These are phyloP conservation scores for Apiospora hydei DNA, from an alignment of 2,329 filamentous ascomycete species.

Conservation along the genomic window DNA sequence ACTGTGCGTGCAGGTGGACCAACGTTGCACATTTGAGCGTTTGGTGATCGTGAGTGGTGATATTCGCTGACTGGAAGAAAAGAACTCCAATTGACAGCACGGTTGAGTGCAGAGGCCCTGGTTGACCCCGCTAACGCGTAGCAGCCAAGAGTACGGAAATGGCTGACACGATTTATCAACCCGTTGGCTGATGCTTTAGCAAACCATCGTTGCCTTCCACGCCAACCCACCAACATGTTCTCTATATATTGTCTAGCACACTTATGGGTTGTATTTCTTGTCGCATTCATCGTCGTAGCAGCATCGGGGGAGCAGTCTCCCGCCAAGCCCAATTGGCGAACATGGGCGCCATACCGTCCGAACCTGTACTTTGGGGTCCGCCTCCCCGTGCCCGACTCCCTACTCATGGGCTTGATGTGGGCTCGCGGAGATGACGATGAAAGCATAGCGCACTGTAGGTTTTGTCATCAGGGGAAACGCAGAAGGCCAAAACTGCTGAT, in stretches of 20 bases:
- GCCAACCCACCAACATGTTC: background rate
- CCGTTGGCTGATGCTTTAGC: background rate
- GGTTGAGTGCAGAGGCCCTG: background rate
- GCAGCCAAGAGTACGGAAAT: background rate
- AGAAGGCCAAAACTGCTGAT: slow-evolving; percentile 25
- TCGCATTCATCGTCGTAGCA: background rate
- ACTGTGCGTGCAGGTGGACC: background rate
- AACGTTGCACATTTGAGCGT: background rate
- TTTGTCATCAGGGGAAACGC: background rate
- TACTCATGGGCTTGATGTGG: slow-evolving; percentile 89
- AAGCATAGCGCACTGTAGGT: slow-evolving; percentile 76
- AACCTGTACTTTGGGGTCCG: slow-evolving; percentile 94
- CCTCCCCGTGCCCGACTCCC: slow-evolving; percentile 74
- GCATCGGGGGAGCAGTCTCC: slow-evolving; percentile 39
- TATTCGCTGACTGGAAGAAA: background rate
- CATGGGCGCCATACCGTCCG: slow-evolving; percentile 95
- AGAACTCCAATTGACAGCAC: background rate
- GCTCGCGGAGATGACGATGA: slow-evolving; percentile 80
- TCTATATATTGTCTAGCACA: background rate
- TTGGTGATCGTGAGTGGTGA: background rate
- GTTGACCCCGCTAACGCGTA: background rate
- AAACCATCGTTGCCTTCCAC: background rate
- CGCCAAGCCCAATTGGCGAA: slow-evolving; percentile 78
- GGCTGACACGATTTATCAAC: background rate
- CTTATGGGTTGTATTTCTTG: background rate